Base-by-base conservation (phyloP, 164 flowering plant genomes). In the Annona squamosa region DNA sequence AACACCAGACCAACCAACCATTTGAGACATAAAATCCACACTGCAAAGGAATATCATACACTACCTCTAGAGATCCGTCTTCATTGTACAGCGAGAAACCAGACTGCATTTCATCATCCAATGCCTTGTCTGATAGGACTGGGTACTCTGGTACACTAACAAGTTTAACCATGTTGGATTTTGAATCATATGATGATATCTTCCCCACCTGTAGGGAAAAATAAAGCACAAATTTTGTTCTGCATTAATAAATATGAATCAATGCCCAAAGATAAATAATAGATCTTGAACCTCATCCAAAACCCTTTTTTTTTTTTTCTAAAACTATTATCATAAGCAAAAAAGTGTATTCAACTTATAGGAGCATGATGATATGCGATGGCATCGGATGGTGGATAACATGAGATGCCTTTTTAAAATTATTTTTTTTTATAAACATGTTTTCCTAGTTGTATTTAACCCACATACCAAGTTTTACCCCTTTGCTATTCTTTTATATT, bases 11-110 rank as follows among this genome's bases (percentile, higher is more conserved):
- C 59, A 52, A 16, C 10, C 5, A 52, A 48, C 12, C 12, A 52
- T 9, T 9, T 9, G 3, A 52, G 9, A 52, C 9, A 52, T 9
- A 5, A 52, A 52, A 62, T 48, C 18, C 3, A 47, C 1, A 26
- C 67, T n/a, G 17, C 1, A 56, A 26, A 46, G 5, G 52, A 52
- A 48, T 41, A 59, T 37, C 37, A 42, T 18, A 5, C 41, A 68
- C 64, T 88, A 93, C 98, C 97, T 91, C 89, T 72, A 96, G 80
- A 5, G 97, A 87, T 63, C 97, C 98, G 84, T 96, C 98, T 84
- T 89, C 96, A n/a, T 71, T 79, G 64, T 92, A 96, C 19, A 79
- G 81, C 66, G 95, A 83, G 75, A 80, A 71, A 71, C 79, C 86
- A 63, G 77, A 63, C 71, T 78, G 81, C 48, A 46, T 66, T 26